Base-by-base conservation (phyloP, 2,329 filamentous ascomycete species). In the Metarhizium album region DNA sequence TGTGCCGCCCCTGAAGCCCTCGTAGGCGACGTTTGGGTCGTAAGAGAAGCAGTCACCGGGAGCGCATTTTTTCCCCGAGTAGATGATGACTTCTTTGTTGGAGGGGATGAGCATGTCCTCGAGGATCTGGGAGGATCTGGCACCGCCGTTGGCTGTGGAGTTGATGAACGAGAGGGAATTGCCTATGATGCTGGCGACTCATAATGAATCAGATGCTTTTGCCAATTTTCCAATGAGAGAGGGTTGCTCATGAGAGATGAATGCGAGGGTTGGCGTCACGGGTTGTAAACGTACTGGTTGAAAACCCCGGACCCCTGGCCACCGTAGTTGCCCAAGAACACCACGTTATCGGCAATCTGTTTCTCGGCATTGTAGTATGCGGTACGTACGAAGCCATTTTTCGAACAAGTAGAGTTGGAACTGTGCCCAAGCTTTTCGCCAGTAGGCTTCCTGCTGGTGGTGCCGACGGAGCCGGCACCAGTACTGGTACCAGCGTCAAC, bases 1-100 rank as follows among this genome's bases (percentile, higher is more conserved):
- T 59, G 81, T 77, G 29, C 76, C 72, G 47, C 85, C 85, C 38
- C 69, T 75, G 68, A 87, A 90, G 53, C 86, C 87, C 67, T 87
- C 71, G 64, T 75, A 75, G 13, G 72, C 71, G 20, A 75, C 63
- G 5, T 72, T 62, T 3, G 61, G 60, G 35, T 65, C 67, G 40
- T 72, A 72, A n/a, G 64, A 59, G 62, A 67, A 71, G 37, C 74
- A 74, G 57, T 74, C 76, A 53, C 61, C 61, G 23, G 49, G 60
- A 24, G 69, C 64, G 55, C 74, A 77, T 48, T 68, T 62, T 53
- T 69, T 57, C 50, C 69, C 67, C 42, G 69, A 72, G 57, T 70
- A 71, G 57, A 76, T 73, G 60, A 71, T 56, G 52, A 74, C 70
- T 57, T 77, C 74, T 52, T 67, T 66, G 55, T 64, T 65, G 52